Evolutionary conservation across 495 filamentous ascomycete genomes (phyloP).

Genomic region (Letharia lupina): DNA sequence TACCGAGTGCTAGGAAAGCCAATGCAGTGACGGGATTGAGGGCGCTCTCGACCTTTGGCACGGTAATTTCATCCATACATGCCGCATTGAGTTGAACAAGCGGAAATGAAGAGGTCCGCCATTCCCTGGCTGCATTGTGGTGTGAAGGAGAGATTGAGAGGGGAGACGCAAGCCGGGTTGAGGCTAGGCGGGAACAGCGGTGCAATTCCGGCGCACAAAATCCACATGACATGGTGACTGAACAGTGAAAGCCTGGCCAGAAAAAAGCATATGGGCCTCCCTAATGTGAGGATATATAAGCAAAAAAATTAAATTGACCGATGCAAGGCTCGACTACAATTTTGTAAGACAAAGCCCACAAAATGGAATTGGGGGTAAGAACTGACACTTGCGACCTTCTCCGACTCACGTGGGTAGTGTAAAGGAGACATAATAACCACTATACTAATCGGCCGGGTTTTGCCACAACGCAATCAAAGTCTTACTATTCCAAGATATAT

Average conservation of each 20-base stretch:
- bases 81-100: neutral
- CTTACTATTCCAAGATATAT: too few relatives aligned
- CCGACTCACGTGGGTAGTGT: conserved; percentile 16
- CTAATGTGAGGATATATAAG: too few relatives aligned
- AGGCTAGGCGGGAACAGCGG: neutral
- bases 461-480: too few relatives aligned
- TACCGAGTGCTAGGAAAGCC: conserved; percentile 13
- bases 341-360: neutral
- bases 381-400: conserved; percentile 26
- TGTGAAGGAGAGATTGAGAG: neutral
- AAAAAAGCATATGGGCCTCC: too few relatives aligned
- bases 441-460: conserved; percentile 22
- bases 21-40: conserved; percentile 19
- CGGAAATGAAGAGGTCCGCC: neutral
- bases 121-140: neutral
- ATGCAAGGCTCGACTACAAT: conserved; percentile 22
- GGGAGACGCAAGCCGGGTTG: neutral
- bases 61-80: neutral
- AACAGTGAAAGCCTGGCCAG: neutral
- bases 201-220: neutral
- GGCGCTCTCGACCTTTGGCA: neutral
- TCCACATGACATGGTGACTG: neutral
- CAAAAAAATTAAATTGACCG: conserved; percentile 17
- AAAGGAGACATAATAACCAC: conserved; percentile 30
- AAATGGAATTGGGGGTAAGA: too few relatives aligned